Evolutionary conservation across 164 flowering plant genomes (phyloP), one percentile per base, ranked within the genome.

Genomic region (Aristolochia fimbriata): DNA sequence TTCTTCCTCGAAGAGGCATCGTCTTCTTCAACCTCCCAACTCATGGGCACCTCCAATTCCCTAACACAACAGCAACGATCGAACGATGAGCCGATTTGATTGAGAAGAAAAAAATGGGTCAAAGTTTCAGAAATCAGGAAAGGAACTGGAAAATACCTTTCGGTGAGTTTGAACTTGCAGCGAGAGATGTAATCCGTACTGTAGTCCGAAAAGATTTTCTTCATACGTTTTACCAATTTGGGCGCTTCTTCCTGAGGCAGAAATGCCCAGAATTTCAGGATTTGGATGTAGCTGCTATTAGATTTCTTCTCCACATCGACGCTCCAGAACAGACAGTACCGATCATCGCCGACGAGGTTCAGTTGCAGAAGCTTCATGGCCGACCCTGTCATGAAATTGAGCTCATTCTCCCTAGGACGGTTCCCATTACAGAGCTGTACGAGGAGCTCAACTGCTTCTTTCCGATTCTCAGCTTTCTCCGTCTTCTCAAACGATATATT

Each of bases 241-340:
- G 78, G 72, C 2, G 83, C 63, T 60, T 79, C 91, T 45, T 73
- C 82, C 23, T 69, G 52, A 7, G 86, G 84, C 65, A 87, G 60
- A 22, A 86, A 60, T 64, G 83, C 87, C 97, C 97, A 89, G 27
- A 81, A 69, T 72, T 72, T 87, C 71, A 78, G 57, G 23, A 78
- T 68, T 59, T 80, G 80, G 53, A 66, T 30, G 31, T 62, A 65
- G 41, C 25, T 55, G 24, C 33, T 24, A 3, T 56, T 2, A 6
- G 46, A 58, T 13, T 58, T 43, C 12, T 67, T 50, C 25, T 65
- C 27, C 56, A 73, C 23, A 47, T 80, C 82, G 14, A 74, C 69
- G 21, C 63, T 76, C 80, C 82, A 80, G 25, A 82, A 25, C 17
- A 82, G 69, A 19, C 41, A 55, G 13, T n/a, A 11, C 5, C 5